phyloP scores from a whole-genome alignment of 805 yeast species.

The Kodamaea nitidulidarum region DNA sequence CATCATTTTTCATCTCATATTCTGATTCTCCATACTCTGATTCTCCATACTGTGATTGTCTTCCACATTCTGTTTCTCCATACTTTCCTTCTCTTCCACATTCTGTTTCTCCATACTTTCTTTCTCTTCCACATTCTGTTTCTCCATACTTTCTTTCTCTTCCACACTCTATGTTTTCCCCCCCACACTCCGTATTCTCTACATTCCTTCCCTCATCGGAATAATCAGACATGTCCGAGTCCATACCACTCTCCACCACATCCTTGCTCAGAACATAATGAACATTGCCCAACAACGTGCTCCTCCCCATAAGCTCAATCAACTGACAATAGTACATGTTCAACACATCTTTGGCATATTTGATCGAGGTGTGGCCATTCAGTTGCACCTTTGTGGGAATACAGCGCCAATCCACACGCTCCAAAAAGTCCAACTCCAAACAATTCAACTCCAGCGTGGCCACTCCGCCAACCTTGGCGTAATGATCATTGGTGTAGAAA shows the following conservation, averaged over 20 bases:
- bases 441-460: constrained; percentile 78
- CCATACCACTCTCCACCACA: constrained; percentile 13
- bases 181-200: too few species aligned
- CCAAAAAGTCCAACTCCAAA: constrained; percentile 81
- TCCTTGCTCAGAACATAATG: constrained; percentile 10
- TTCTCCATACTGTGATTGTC: too few species aligned
- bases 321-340: constrained; percentile 38
- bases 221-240: constrained; percentile 13
- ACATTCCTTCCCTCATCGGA: constrained; percentile 8
- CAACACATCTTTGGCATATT: constrained; percentile 35
- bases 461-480: constrained; percentile 95
- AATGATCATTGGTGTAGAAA: constrained; percentile 88
- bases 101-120: too few species aligned
- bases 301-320: constrained; percentile 39
- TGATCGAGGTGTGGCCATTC: constrained; percentile 18
- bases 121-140: too few species aligned
- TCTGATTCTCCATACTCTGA: too few species aligned
- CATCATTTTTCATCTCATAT: constrained; percentile 7
- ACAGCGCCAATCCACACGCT: constrained; percentile 66
- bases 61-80: too few species aligned
- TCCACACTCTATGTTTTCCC: too few species aligned
- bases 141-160: too few species aligned
- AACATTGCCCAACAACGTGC: constrained; percentile 11
- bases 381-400: constrained; percentile 32
- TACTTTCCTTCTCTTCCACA: too few species aligned